phyloP scores from a whole-genome alignment of 2,329 filamentous ascomycete species.

The Dactylellina haptotyla region DNA sequence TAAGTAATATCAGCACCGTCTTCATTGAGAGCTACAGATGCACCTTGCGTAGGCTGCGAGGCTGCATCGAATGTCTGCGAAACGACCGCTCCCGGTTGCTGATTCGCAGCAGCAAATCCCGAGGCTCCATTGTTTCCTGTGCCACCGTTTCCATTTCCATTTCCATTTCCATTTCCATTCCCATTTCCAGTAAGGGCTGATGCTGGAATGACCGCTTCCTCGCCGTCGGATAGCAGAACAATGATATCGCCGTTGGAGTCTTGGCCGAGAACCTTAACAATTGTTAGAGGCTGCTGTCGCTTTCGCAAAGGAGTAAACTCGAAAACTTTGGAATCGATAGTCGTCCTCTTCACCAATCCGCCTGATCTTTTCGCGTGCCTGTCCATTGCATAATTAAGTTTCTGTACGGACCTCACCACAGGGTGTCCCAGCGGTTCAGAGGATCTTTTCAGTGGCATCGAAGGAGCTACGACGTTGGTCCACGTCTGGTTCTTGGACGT shows the following conservation, averaged over 20 bases:
- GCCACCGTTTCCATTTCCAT: neutral
- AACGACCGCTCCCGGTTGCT: constrained; percentile 9
- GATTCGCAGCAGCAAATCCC: neutral
- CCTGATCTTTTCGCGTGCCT: constrained; percentile 4
- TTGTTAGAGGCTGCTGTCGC: neutral
- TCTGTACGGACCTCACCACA: constrained; percentile 1
- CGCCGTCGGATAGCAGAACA: constrained; percentile 9
- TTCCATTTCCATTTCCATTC: neutral
- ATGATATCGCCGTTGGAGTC: constrained; percentile 6
- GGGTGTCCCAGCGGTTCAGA: constrained; percentile 1
- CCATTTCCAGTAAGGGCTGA: neutral
- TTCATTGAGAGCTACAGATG: constrained; percentile 13
- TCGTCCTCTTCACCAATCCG: constrained; percentile 2
- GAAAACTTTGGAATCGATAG: constrained; percentile 5
- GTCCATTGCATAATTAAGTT: constrained; percentile 10
- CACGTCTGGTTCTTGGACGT: constrained; percentile 8
- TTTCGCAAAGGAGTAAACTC: constrained; percentile 2
- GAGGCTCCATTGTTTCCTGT: neutral
- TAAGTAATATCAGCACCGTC: constrained; percentile 14
- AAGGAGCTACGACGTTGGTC: neutral
- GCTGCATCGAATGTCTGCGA: constrained; percentile 8
- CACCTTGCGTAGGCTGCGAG: neutral
- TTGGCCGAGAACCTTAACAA: constrained; percentile 3
- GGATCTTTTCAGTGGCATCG: constrained; percentile 10
- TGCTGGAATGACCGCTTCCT: constrained; percentile 10